phyloP scores from a whole-genome alignment of 2,329 filamentous ascomycete genomes.

The Aureobasidium lini region DNA sequence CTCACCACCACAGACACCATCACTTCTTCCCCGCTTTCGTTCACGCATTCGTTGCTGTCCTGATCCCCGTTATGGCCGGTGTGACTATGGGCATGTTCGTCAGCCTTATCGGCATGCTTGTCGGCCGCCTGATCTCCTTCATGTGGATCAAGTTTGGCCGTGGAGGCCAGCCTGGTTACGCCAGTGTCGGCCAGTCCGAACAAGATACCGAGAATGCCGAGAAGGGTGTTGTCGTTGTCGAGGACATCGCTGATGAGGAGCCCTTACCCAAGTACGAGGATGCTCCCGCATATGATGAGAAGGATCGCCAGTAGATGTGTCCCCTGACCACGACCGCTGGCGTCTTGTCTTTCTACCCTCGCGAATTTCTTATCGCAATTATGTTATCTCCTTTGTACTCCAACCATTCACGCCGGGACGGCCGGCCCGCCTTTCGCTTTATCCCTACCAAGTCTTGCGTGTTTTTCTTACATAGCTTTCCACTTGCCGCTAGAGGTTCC shows the following conservation, averaged over 20 bases:
- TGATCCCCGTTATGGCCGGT: slow-evolving; percentile 62
- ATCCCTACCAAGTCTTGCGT: not conserved
- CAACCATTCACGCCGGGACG: not conserved
- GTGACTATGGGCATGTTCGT: slow-evolving; percentile 60
- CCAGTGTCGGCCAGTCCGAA: slow-evolving; percentile 22
- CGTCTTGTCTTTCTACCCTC: not conserved
- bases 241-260: slow-evolving; percentile 18
- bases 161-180: slow-evolving; percentile 31
- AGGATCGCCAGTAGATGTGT: slow-evolving; percentile 13
- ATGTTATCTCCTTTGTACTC: not conserved
- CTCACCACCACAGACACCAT: slow-evolving; percentile 25
- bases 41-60: slow-evolving; percentile 53
- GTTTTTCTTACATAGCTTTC: not conserved
- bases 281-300: slow-evolving; percentile 28
- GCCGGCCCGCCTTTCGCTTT: not conserved
- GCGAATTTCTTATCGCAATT: not conserved
- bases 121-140: slow-evolving; percentile 55
- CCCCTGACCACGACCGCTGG: not conserved
- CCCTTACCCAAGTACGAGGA: slow-evolving; percentile 27
- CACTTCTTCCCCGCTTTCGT: slow-evolving; percentile 34
- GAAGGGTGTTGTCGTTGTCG: slow-evolving; percentile 10
- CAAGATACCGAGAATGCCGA: slow-evolving; percentile 19
- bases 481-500: no score
- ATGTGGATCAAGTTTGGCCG: slow-evolving; percentile 50
- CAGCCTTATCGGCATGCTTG: slow-evolving; percentile 59